Evolutionary conservation across 2,329 filamentous ascomycete genomes (phyloP).

Genomic region (Cordyceps farinosa): DNA sequence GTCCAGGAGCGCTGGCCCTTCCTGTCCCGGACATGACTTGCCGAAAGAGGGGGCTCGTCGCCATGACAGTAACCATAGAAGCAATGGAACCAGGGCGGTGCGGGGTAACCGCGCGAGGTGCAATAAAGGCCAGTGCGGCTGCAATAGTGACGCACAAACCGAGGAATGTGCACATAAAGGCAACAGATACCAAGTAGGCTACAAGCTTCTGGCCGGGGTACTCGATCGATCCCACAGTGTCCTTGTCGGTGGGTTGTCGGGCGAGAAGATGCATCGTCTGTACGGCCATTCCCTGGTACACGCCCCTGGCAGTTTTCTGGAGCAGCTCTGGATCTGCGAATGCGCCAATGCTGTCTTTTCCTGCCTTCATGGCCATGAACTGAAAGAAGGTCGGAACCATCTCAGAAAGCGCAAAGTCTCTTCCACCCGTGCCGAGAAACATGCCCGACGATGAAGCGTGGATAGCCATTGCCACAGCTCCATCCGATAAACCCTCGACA

Average conservation of each 20-base stretch:
- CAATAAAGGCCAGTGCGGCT: slow-evolving; percentile 13
- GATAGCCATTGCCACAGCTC: slow-evolving; percentile 21
- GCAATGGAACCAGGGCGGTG: slow-evolving; percentile 18
- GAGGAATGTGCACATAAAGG: slow-evolving; percentile 17
- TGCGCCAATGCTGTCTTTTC: slow-evolving; percentile 12
- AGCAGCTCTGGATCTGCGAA: slow-evolving; percentile 22
- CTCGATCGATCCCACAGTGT: slow-evolving; percentile 4
- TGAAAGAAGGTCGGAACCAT: slow-evolving; percentile 27
- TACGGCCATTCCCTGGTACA: slow-evolving; percentile 18
- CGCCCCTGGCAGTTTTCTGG: slow-evolving; percentile 7
- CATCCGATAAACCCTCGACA: slow-evolving; percentile 19
- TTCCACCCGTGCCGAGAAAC: slow-evolving; percentile 22
- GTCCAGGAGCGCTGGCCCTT: background rate
- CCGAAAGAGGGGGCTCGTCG: slow-evolving; percentile 17
- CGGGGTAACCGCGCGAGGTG: slow-evolving; percentile 13
- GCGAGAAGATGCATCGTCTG: slow-evolving; percentile 16
- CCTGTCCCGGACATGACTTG: slow-evolving; percentile 1
- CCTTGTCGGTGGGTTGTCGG: slow-evolving; percentile 9
- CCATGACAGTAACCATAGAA: slow-evolving; percentile 14
- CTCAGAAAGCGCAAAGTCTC: slow-evolving; percentile 23
- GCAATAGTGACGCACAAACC: background rate
- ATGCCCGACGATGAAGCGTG: slow-evolving; percentile 16
- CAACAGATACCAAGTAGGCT: slow-evolving; percentile 15
- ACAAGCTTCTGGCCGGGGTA: slow-evolving; percentile 16
- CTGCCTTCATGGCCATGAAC: slow-evolving; percentile 25